A percentile compares a stretch with the other conserved stretches of the same genome.
phyloP scores from a whole-genome alignment of 768 basidiomycete genomes.

The Goffeauzyma gilvescens region DNA sequence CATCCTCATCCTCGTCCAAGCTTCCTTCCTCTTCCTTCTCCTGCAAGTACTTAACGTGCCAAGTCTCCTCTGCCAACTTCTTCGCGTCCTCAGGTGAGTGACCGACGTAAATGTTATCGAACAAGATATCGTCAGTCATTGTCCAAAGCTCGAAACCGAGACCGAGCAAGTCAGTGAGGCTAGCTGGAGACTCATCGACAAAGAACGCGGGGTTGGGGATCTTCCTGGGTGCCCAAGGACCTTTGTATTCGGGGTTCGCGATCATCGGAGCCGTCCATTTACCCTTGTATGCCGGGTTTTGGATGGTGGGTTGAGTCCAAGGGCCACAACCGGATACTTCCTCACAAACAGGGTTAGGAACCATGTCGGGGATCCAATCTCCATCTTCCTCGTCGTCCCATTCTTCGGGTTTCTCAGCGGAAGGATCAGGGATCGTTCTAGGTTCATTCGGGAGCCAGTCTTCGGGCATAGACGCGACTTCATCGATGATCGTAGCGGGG shows the following conservation, averaged over 20 bases:
- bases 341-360: slow-evolving; percentile 75
- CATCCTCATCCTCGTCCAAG: slow-evolving; percentile 33
- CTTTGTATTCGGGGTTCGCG: slow-evolving; percentile 94
- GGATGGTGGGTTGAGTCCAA: slow-evolving; percentile 78
- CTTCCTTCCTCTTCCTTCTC: slow-evolving; percentile 49
- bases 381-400: slow-evolving; percentile 99
- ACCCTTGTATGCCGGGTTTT: slow-evolving; percentile 89
- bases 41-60: slow-evolving; percentile 66
- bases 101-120: slow-evolving; percentile 57
- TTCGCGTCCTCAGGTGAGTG: slow-evolving; percentile 74
- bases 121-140: slow-evolving; percentile 49
- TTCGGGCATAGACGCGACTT: slow-evolving; percentile 71
- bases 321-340: slow-evolving; percentile 84
- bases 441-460: slow-evolving; percentile 91
- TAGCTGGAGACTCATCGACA: slow-evolving; percentile 65
- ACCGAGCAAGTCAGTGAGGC: slow-evolving; percentile 78
- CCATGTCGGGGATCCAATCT: slow-evolving; percentile 83
- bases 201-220: slow-evolving; percentile 80
- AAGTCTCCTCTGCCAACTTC: slow-evolving; percentile 67
- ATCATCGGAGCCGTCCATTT: slow-evolving; percentile 91
- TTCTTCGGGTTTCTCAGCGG: slow-evolving; percentile 82
- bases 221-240: slow-evolving; percentile 76
- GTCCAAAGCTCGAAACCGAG: slow-evolving; percentile 98
- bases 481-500: slow-evolving; percentile 75
- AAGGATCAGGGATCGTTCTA: slow-evolving; percentile 60